These are phyloP conservation scores for Rhodotorula graminis DNA, from an alignment of 768 basidiomycete genomes.

Conservation along the genomic window DNA sequence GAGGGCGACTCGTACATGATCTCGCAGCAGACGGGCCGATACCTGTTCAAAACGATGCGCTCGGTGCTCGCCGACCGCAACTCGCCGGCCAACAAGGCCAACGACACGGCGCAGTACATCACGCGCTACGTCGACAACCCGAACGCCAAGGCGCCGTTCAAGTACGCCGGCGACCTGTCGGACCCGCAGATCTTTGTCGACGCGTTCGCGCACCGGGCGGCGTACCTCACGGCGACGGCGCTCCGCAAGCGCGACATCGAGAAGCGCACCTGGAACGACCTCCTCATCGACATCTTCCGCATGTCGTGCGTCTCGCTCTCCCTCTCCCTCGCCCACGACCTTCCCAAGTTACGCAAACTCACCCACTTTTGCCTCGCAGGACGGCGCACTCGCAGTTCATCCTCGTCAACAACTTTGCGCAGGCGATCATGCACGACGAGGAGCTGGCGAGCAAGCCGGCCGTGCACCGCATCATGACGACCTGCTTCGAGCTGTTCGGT, in stretches of 20 bases:
- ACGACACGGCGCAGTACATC: constrained; percentile 38
- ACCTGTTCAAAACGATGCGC: constrained; percentile 40
- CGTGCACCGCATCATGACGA: constrained; percentile 34
- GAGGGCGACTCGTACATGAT: constrained; percentile 24
- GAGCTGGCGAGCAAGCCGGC: constrained; percentile 37
- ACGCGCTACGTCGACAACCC: constrained; percentile 33
- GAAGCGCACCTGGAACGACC: constrained; percentile 37
- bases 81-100: constrained; percentile 26
- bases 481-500: constrained; percentile 39
- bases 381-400: constrained; percentile 44
- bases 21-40: constrained; percentile 39
- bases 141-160: constrained; percentile 32
- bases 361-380: neutral
- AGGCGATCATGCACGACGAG: constrained; percentile 40
- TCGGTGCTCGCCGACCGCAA: constrained; percentile 24
- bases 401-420: constrained; percentile 44
- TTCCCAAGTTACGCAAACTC: neutral
- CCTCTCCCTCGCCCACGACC: constrained; percentile 1
- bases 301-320: constrained; percentile 26
- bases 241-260: constrained; percentile 41
- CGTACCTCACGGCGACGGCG: constrained; percentile 38
- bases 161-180: constrained; percentile 39
- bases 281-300: constrained; percentile 38
- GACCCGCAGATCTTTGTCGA: constrained; percentile 39
- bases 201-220: constrained; percentile 43